phyloP scores from a whole-genome alignment of 78 protist species.

The Bodo saltans region DNA sequence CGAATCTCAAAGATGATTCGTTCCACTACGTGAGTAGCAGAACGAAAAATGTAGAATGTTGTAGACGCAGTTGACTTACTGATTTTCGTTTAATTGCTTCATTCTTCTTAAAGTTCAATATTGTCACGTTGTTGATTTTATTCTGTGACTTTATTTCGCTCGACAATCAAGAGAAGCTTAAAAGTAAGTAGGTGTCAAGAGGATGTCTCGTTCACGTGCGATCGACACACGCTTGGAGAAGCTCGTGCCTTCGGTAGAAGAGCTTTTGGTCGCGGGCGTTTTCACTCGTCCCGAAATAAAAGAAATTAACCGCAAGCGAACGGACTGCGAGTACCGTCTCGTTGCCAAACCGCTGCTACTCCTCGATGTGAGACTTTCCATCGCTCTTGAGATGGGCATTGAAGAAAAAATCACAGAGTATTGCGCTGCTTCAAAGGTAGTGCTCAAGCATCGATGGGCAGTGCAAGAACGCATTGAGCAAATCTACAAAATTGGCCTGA shows the following conservation, averaged over 20 bases:
- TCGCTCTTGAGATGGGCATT: background rate
- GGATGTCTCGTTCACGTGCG: background rate
- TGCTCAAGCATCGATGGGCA: background rate
- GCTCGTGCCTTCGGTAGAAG: background rate
- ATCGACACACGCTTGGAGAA: background rate
- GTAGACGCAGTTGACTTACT: no score
- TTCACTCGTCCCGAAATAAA: background rate
- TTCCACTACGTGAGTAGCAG: no score
- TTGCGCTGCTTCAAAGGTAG: background rate
- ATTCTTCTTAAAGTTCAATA: no score
- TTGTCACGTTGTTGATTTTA: no score
- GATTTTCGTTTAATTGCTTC: no score
- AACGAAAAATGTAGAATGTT: no score
- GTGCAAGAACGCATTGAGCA: background rate
- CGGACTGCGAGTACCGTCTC: background rate
- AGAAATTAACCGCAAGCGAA: background rate
- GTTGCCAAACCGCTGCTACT: background rate
- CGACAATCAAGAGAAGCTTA: no score
- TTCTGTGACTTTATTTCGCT: no score
- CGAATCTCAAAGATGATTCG: background rate
- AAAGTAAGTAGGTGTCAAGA: no score
- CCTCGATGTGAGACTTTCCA: background rate
- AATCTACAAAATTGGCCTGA: background rate
- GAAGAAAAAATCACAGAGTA: background rate
- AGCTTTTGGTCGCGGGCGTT: background rate